Conservation (phyloP, 371 early-diverging fungal genomes). For the Capillidium rhysosporum region DNA sequence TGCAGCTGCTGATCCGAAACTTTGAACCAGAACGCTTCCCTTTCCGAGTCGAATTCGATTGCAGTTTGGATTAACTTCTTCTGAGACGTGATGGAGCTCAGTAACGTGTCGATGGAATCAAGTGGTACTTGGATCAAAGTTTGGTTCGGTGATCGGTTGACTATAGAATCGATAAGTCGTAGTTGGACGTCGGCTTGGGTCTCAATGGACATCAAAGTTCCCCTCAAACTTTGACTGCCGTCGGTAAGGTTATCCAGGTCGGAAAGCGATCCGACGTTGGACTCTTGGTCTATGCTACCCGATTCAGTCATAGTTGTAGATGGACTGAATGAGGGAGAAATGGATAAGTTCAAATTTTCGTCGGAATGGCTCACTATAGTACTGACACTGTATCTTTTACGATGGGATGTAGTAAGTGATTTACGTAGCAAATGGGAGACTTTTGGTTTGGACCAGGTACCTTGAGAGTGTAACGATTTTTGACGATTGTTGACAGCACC, state of each 20-base stretch:
- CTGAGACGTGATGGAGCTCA: background rate
- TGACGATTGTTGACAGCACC: background rate
- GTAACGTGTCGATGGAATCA: background rate
- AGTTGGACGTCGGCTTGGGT: slow-evolving; percentile 2
- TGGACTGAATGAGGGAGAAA: background rate
- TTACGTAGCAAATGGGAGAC: background rate
- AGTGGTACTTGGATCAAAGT: background rate
- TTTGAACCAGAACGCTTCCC: slow-evolving; percentile 15
- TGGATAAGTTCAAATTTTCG: background rate
- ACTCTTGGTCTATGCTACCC: background rate
- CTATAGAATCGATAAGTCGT: background rate
- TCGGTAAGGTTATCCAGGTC: too few species aligned
- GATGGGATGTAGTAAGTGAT: background rate
- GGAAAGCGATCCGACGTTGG: background rate
- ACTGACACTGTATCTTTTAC: background rate
- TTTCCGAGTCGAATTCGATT: slow-evolving; percentile 7
- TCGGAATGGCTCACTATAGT: background rate
- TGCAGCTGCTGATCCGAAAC: slow-evolving; percentile 13
- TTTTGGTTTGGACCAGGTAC: background rate
- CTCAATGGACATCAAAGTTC: background rate
- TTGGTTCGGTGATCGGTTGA: background rate
- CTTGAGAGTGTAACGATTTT: slow-evolving; percentile 8
- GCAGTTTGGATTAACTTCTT: background rate
- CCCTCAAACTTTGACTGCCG: background rate
- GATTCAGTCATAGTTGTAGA: background rate